phyloP scores from a whole-genome alignment of 2,329 filamentous ascomycete genomes.

The Colletotrichum gloeosporioides region DNA sequence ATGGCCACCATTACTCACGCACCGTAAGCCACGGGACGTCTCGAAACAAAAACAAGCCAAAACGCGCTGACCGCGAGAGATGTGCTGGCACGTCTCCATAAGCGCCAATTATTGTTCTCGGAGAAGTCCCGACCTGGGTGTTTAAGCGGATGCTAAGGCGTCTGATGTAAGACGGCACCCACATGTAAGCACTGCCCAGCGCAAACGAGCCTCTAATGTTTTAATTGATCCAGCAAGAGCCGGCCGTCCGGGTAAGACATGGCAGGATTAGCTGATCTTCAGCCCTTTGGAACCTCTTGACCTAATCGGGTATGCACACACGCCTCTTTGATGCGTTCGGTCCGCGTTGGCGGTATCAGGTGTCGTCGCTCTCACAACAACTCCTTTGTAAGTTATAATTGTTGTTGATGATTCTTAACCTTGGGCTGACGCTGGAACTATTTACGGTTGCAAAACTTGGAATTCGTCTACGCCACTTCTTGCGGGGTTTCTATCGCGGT shows the following conservation, averaged over 20 bases:
- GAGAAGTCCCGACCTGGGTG: not conserved
- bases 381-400: not conserved
- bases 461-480: not conserved
- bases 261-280: not conserved
- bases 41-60: not conserved
- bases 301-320: not conserved
- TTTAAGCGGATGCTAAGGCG: not conserved
- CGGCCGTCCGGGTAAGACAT: not conserved
- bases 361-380: not conserved
- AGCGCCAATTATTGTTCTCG: not conserved
- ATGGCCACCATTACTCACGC: not conserved
- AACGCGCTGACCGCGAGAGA: not conserved
- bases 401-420: not conserved
- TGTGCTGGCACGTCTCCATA: slow-evolving; percentile 5
- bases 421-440: not conserved
- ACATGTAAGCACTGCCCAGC: slow-evolving; percentile 11
- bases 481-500: not conserved
- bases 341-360: not conserved
- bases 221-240: not conserved
- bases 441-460: not conserved
- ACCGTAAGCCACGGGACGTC: not conserved
- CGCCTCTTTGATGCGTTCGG: not conserved
- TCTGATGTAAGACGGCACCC: slow-evolving; percentile 19
- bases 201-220: not conserved
- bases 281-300: not conserved